A percentile compares a stretch with the other conserved stretches of the same genome.
These are phyloP conservation scores for Saccharomyces pastorianus DNA, from an alignment of 1,139 yeast species.

Conservation along the genomic window DNA sequence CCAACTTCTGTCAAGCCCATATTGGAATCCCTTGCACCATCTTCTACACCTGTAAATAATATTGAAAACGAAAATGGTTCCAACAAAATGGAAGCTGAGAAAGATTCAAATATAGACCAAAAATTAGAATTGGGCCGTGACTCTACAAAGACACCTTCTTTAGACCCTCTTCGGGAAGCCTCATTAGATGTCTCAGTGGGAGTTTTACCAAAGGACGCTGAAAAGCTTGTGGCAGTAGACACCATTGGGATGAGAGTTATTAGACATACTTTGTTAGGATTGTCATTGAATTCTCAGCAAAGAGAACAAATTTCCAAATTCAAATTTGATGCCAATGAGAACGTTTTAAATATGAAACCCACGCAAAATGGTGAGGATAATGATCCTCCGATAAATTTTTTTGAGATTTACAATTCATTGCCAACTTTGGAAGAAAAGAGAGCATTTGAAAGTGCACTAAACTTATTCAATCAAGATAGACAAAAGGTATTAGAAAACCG, in stretches of 20 bases:
- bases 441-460: conserved; percentile 57
- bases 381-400: conserved; percentile 49
- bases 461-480: conserved; percentile 62
- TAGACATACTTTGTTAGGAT: conserved; percentile 70
- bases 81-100: neutral
- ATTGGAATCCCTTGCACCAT: neutral
- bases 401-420: conserved; percentile 50
- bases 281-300: conserved; percentile 33
- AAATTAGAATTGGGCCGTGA: neutral
- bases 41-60: neutral
- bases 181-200: conserved; percentile 23
- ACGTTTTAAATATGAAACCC: conserved; percentile 26
- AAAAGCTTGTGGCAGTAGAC: conserved; percentile 56
- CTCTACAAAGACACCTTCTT: neutral
- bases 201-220: conserved; percentile 46
- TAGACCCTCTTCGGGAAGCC: conserved; percentile 6
- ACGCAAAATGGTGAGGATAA: conserved; percentile 16
- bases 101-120: neutral
- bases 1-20: conserved; percentile 19
- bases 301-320: conserved; percentile 34
- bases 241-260: conserved; percentile 76
- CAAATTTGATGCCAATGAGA: conserved; percentile 33
- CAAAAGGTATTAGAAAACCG: conserved; percentile 69
- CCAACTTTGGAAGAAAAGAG: conserved; percentile 44
- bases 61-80: neutral